Evolutionary conservation across 257 asterid species (phyloP), one percentile per base, ranked within the genome.

Genomic region (Osmanthus fragrans): DNA sequence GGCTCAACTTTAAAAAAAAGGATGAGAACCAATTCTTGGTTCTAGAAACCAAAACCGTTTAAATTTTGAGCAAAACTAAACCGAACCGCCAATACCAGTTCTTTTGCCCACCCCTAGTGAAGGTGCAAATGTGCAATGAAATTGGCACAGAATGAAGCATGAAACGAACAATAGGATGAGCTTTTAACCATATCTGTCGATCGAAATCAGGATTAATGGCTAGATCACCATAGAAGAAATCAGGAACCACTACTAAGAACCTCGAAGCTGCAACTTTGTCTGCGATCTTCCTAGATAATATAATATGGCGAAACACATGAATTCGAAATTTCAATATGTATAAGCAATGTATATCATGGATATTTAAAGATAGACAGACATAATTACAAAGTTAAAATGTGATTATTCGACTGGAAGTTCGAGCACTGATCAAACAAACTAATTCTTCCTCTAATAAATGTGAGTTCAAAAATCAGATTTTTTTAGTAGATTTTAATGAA

Each of bases 201-300:
- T 54, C 65, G 36, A 47, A 45, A 23, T 76, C 37, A 56, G 84
- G 77, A 1, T 40, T 83, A 77, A 65, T 60, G 42, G 68, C 60
- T 6, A 95, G 93, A 85, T 89, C 95, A 15, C 97, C 96, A 39
- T 84, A 76, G 81, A 79, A 89, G 84, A 90, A 85, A 85, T 92
- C 97, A 11, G 97, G 97, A 87, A 84, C 95, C 77, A 88, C 88
- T 9, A 87, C 95, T 4, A 84, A 85, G 82, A 70, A 87, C 25
- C 96, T 94, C 30, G 82, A 74, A 56, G 86, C 88, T 80, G 93
- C 92, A 78, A 88, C 81, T 82, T 85, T 88, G 78, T 89, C 92
- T 3, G 96, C 95, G 42, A 92, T 83, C 82, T 84, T 91, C 90
- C 96, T 92, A 75, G 75, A 86, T 42, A 34, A 29, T 3, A 19